Conservation (phyloP, 352 stramenopile genomes). For the Phytophthora colocasiae region DNA sequence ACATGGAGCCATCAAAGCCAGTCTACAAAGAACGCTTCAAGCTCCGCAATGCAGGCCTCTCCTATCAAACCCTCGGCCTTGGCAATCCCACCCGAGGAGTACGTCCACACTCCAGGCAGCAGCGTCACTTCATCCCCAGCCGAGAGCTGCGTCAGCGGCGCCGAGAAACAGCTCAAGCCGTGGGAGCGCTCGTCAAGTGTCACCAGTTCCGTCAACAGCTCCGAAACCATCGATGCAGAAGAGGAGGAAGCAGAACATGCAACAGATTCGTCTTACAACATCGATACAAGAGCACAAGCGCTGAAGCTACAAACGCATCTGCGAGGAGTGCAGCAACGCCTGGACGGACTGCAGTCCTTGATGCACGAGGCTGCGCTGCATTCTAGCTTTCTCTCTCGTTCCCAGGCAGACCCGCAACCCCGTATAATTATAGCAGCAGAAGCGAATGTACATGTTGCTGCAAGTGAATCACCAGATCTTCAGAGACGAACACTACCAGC, state of each 20-base stretch:
- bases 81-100: constrained; percentile 21
- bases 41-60: constrained; percentile 17
- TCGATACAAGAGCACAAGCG: not conserved
- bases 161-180: constrained; percentile 8
- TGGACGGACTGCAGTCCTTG: constrained; percentile 30
- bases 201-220: constrained; percentile 28
- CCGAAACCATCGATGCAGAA: constrained; percentile 20
- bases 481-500: not conserved
- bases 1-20: constrained; percentile 20
- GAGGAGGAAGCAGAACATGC: not conserved
- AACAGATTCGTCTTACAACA: not conserved
- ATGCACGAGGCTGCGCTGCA: constrained; percentile 20
- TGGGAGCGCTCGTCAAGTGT: constrained; percentile 22
- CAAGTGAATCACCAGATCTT: not conserved
- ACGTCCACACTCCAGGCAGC: constrained; percentile 10
- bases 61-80: constrained; percentile 26
- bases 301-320: constrained; percentile 29
- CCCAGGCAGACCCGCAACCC: constrained; percentile 1
- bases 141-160: constrained; percentile 21
- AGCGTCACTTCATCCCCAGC: constrained; percentile 12
- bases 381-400: not conserved
- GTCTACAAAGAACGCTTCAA: constrained; percentile 15
- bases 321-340: constrained; percentile 27
- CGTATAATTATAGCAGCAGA: not conserved
- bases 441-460: not conserved